Evolutionary conservation across 352 stramenopile genomes (phyloP).

Genomic region (Globisporangium echinulatum): DNA sequence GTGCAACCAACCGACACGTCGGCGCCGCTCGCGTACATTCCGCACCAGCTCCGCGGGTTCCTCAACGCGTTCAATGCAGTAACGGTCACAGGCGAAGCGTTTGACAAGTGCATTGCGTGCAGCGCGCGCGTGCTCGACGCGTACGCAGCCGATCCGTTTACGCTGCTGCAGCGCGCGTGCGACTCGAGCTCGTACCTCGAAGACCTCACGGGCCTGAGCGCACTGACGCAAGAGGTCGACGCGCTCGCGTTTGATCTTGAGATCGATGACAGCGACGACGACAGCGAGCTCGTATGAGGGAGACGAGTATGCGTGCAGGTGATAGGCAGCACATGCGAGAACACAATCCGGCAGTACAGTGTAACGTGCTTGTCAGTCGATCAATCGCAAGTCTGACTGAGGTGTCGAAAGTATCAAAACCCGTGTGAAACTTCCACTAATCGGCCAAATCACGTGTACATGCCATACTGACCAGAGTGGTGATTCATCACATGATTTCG

Average conservation of each 20-base stretch:
- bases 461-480: too few species aligned
- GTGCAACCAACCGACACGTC: slow-evolving; percentile 43
- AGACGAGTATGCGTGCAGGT: background rate
- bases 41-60: slow-evolving; percentile 94
- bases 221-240: slow-evolving; percentile 53
- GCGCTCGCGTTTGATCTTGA: slow-evolving; percentile 66
- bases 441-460: too few species aligned
- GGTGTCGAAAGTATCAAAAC: too few species aligned
- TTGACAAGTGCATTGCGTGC: slow-evolving; percentile 96
- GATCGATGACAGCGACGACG: slow-evolving; percentile 62
- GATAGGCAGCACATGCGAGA: too few species aligned
- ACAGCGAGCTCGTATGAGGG: slow-evolving; percentile 44
- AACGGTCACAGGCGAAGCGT: slow-evolving; percentile 85
- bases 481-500: too few species aligned
- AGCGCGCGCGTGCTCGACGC: slow-evolving; percentile 83
- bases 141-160: slow-evolving; percentile 53
- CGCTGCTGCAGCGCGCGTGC: slow-evolving; percentile 54
- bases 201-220: slow-evolving; percentile 67
- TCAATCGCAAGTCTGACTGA: too few species aligned
- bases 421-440: too few species aligned
- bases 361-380: too few species aligned
- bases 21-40: slow-evolving; percentile 77
- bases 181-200: slow-evolving; percentile 71
- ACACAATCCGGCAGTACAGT: too few species aligned
- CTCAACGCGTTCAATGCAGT: slow-evolving; percentile 88